phyloP scores from a whole-genome alignment of 164 flowering plant species.

The Vitis cinerea region DNA sequence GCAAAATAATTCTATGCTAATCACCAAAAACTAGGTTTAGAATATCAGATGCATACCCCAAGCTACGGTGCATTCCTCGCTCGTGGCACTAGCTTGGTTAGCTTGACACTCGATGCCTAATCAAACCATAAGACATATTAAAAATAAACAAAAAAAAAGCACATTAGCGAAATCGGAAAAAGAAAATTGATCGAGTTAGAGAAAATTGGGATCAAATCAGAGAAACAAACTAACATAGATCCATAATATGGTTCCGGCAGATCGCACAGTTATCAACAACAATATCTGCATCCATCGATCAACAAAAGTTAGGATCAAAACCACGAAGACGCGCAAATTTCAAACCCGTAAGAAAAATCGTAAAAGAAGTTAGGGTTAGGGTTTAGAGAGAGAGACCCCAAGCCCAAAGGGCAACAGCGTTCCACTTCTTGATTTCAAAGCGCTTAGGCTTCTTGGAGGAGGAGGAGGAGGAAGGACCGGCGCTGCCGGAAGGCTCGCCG shows the following conservation, averaged over 20 bases:
- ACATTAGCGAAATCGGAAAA: background rate
- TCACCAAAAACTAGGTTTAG: background rate
- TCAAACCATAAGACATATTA: background rate
- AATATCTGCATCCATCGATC: constrained; percentile 27
- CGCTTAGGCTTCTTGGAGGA: constrained; percentile 57
- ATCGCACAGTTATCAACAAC: constrained; percentile 50
- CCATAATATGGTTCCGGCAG: constrained; percentile 49
- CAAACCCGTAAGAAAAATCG: background rate
- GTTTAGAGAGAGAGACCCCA: constrained; percentile 44
- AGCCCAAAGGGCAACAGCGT: constrained; percentile 72
- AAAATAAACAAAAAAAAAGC: background rate
- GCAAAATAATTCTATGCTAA: background rate
- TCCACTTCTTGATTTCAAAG: constrained; percentile 75
- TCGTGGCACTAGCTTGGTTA: constrained; percentile 41
- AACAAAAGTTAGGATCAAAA: background rate
- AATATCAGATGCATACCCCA: constrained; percentile 28
- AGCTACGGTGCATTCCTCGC: constrained; percentile 44
- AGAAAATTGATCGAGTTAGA: background rate
- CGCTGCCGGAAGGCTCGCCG: constrained; percentile 43
- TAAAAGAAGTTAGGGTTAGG: constrained; percentile 4
- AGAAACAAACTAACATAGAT: constrained; percentile 32
- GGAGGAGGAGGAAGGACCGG: constrained; percentile 34
- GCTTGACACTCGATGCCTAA: constrained; percentile 44
- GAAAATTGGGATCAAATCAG: background rate
- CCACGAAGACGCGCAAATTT: background rate